Evolutionary conservation across 176 grass and related monocot genomes (phyloP).

Genomic region (Olyra latifolia): DNA sequence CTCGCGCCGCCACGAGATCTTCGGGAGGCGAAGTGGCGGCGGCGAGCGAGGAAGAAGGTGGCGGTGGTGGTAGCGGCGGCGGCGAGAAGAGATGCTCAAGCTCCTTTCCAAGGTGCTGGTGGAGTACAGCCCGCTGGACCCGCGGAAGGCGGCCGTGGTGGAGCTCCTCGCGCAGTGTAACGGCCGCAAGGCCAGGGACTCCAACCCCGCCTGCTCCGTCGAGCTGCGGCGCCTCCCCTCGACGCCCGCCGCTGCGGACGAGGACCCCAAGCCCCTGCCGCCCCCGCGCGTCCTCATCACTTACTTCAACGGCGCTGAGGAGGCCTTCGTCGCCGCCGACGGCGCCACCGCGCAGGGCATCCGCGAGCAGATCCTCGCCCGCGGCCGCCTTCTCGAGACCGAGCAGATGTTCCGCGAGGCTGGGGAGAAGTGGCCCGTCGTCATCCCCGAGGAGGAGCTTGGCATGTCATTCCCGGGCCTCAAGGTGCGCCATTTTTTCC

Average conservation of each 20-base stretch:
- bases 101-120: slow-evolving; percentile 90
- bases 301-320: slow-evolving; percentile 77
- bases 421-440: slow-evolving; percentile 78
- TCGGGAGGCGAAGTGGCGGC: neutral
- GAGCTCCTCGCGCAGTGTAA: slow-evolving; percentile 97
- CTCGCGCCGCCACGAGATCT: slow-evolving; percentile 8
- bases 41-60: neutral
- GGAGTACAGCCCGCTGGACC: slow-evolving; percentile 83
- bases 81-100: slow-evolving; percentile 56
- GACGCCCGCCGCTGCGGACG: neutral
- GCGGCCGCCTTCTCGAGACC: slow-evolving; percentile 73
- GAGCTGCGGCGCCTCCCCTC: slow-evolving; percentile 82
- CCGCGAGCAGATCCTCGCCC: slow-evolving; percentile 72
- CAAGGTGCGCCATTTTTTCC: slow-evolving; percentile 47
- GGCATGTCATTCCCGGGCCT: slow-evolving; percentile 70
- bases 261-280: slow-evolving; percentile 21
- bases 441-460: slow-evolving; percentile 85
- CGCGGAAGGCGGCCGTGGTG: slow-evolving; percentile 83
- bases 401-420: slow-evolving; percentile 90
- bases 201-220: slow-evolving; percentile 88
- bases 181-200: slow-evolving; percentile 89
- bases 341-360: slow-evolving; percentile 71
- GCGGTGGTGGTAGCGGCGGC: neutral
- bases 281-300: slow-evolving; percentile 69
- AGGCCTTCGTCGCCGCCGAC: slow-evolving; percentile 61